These are phyloP conservation scores for Crithidia expoeki DNA, from an alignment of 208 protist genomes.

Conservation along the genomic window DNA sequence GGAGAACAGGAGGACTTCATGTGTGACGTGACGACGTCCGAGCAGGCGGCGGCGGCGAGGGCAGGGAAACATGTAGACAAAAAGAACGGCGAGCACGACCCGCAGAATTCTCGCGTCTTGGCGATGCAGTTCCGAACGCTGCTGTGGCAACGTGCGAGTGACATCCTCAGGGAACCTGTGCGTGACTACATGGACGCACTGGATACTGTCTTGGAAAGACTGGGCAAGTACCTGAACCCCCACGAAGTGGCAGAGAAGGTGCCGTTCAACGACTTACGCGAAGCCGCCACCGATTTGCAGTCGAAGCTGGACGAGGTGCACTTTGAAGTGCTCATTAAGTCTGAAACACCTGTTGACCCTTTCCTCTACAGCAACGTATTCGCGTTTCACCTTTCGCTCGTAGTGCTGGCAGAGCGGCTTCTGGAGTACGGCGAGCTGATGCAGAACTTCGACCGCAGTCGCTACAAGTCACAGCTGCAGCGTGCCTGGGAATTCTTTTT, in stretches of 20 bases:
- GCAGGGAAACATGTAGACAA: neutral
- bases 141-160: constrained; percentile 17
- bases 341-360: constrained; percentile 31
- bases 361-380: constrained; percentile 47
- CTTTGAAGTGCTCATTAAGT: constrained; percentile 43
- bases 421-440: constrained; percentile 41
- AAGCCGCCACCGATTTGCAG: constrained; percentile 41
- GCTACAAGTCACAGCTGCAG: constrained; percentile 46
- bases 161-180: constrained; percentile 27
- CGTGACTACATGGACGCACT: constrained; percentile 38
- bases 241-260: constrained; percentile 37
- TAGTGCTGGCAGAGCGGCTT: constrained; percentile 53
- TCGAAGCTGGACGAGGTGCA: constrained; percentile 51
- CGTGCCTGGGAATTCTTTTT: constrained; percentile 66
- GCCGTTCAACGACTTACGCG: constrained; percentile 48
- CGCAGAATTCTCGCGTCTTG: neutral
- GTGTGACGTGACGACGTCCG: neutral
- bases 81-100: neutral
- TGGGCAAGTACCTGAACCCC: constrained; percentile 51
- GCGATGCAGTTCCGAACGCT: constrained; percentile 7
- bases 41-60: too few species aligned
- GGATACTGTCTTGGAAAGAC: constrained; percentile 35
- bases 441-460: constrained; percentile 55
- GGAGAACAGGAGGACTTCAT: constrained; percentile 4
- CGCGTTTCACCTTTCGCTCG: constrained; percentile 34